Evolutionary conservation across 176 grass and related monocot species (phyloP), one percentile per base, ranked within the genome.

Genomic region (Eragrostis curvula): DNA sequence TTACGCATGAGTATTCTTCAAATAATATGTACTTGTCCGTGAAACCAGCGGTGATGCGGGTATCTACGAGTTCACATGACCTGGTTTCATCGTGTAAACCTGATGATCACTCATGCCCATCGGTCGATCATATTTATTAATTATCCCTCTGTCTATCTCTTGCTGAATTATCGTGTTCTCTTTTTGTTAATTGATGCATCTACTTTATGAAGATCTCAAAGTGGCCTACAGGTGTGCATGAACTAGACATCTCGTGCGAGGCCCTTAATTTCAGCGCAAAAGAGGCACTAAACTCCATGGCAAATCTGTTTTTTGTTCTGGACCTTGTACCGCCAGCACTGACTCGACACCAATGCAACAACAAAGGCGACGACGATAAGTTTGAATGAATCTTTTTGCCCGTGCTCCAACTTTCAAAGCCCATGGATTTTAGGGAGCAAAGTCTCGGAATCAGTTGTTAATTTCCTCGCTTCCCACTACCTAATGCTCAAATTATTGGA

Each of bases 401-500:
- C 53, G 60, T 63, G 60, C 25, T 16, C 60, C 60, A 28, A 63
- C 29, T 30, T 63, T 48, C 55, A 71, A n/a, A 59, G 24, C 42
- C 32, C 62, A 36, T 72, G 67, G 79, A 82, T 7, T 72, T 72
- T 72, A 39, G 53, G 68, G 25, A 25, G 27, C 67, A 47, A 79
- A 72, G 79, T 48, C 55, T 50, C 0, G 55, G 55, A 82, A n/a
- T 62, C 42, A 62, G 12, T 24, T 7, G 27, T 30, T 72, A 61
- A 71, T 81, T 71, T 61, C 25, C 67, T 36, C 59, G 79, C 16
- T 81, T 48, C 41, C 53, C 79, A 81, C 41, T 24, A 78, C 7
- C 66, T 1, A 46, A 46, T 62, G 24, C 59, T 8, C 50, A 66
- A 66, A 66, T 20, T 66, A 79, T 52, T 36, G 2, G 45, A 23